Conservation (phyloP, 495 filamentous ascomycete species). For the Penicillium nucicola region DNA sequence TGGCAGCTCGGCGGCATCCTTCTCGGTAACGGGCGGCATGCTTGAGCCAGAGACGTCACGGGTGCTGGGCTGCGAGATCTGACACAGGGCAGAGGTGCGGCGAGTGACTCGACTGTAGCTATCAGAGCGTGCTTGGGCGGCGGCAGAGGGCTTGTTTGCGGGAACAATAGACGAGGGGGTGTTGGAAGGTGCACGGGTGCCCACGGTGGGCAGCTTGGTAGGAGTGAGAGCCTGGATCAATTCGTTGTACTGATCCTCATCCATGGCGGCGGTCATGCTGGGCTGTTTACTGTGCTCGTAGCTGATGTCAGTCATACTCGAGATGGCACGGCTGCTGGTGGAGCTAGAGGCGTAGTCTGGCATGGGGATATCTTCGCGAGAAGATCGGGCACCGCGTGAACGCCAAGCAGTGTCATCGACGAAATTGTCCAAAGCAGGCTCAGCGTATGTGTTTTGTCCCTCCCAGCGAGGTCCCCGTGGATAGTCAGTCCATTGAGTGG, state of each 20-base stretch:
- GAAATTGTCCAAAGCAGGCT: constrained; percentile 27
- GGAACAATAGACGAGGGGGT: constrained; percentile 33
- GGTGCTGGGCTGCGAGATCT: constrained; percentile 23
- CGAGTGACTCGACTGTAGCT: constrained; percentile 24
- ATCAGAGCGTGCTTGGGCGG: constrained; percentile 30
- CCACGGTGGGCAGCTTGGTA: constrained; percentile 29
- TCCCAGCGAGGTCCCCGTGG: constrained; percentile 10
- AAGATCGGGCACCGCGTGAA: constrained; percentile 39
- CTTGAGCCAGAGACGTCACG: constrained; percentile 36
- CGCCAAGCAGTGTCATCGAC: constrained; percentile 29
- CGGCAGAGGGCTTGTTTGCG: constrained; percentile 26
- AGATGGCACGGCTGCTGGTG: constrained; percentile 40
- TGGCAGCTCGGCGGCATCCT: background rate
- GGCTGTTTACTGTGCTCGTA: constrained; percentile 44
- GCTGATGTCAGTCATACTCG: constrained; percentile 42
- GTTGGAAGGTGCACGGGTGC: constrained; percentile 40
- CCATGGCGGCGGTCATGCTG: constrained; percentile 32
- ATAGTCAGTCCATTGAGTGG: constrained; percentile 10
- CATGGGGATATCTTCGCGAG: constrained; percentile 51
- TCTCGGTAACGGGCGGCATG: constrained; percentile 14
- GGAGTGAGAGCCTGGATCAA: constrained; percentile 44
- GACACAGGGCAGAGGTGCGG: constrained; percentile 18
- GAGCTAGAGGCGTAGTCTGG: constrained; percentile 47
- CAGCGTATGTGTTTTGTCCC: constrained; percentile 28
- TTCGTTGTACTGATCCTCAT: constrained; percentile 37